Conservation (phyloP, 1,284 basidiomycete genomes). For the Pterula multifida region DNA sequence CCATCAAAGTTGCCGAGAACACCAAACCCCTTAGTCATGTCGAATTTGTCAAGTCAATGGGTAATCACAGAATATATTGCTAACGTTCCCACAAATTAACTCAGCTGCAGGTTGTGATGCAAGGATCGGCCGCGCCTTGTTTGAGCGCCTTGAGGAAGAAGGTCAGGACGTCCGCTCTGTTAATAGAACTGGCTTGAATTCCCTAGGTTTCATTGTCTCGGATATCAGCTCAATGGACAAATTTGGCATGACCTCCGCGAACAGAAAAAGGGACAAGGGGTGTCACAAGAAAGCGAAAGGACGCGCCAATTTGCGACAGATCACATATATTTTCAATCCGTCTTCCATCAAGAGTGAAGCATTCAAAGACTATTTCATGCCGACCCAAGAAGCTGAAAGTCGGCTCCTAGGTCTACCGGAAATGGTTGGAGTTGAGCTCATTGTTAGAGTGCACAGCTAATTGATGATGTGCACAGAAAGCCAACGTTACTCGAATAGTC, state of each 20-base stretch:
- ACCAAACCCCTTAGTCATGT: constrained; percentile 32
- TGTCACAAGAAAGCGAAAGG: constrained; percentile 33
- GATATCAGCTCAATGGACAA: constrained; percentile 37
- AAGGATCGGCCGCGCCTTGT: constrained; percentile 43
- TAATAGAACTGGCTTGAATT: constrained; percentile 6
- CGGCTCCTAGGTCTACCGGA: constrained; percentile 44
- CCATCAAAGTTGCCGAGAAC: constrained; percentile 58
- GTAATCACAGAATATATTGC: constrained; percentile 23
- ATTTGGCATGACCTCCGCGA: constrained; percentile 33
- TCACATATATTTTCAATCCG: constrained; percentile 44
- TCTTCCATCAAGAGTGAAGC: constrained; percentile 27
- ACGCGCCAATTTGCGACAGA: constrained; percentile 42
- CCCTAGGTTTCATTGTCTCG: constrained; percentile 47
- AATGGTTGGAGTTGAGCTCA: constrained; percentile 27
- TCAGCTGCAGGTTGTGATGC: constrained; percentile 36
- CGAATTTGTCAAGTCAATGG: constrained; percentile 47
- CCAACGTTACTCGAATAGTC: constrained; percentile 9
- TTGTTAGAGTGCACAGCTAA: no score
- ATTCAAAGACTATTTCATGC: constrained; percentile 60
- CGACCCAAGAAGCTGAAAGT: constrained; percentile 44
- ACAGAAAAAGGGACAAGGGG: constrained; percentile 26
- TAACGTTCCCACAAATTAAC: constrained; percentile 8
- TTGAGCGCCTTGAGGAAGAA: constrained; percentile 58
- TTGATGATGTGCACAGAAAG: constrained; percentile 15
- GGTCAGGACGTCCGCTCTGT: constrained; percentile 24